phyloP scores from a whole-genome alignment of 257 asterid species.

The Eucommia ulmoides region DNA sequence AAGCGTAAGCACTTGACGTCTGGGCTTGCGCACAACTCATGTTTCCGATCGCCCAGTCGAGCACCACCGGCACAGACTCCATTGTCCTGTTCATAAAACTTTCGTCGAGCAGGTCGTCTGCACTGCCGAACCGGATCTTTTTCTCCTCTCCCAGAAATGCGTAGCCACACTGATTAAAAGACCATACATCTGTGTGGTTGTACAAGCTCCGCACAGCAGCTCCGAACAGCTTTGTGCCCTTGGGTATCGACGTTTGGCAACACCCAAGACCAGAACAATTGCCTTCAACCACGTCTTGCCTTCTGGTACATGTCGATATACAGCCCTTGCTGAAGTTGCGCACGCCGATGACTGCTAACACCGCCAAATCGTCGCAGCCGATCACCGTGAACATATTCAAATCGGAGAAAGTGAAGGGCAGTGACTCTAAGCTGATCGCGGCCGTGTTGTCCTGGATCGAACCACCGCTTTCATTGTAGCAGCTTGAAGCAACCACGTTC shows the following conservation, averaged over 20 bases:
- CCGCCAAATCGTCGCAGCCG: conserved; percentile 7
- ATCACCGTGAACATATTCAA: conserved; percentile 6
- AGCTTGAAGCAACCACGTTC: neutral
- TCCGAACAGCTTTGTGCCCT: conserved; percentile 2
- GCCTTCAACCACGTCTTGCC: neutral
- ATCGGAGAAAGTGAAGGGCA: conserved; percentile 12
- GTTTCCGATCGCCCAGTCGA: too few relatives aligned
- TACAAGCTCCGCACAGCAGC: neutral
- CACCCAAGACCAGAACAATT: conserved; percentile 11
- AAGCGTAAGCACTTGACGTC: conserved; percentile 4
- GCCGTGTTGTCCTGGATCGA: too few relatives aligned
- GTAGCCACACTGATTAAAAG: conserved; percentile 6
- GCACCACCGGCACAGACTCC: too few relatives aligned
- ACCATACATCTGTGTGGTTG: neutral
- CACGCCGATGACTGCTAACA: neutral
- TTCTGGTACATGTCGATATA: neutral
- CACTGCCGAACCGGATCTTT: conserved; percentile 6
- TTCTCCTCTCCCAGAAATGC: conserved; percentile 13
- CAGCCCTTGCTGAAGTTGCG: conserved; percentile 6
- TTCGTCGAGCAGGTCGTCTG: neutral
- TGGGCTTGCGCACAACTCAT: conserved; percentile 5
- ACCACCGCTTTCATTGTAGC: neutral
- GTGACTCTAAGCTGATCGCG: neutral
- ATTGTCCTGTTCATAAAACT: neutral
- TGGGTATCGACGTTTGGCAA: conserved; percentile 8